Percentiles rank a stretch among this genome's conserved stretches.
Evolutionary conservation across 2,329 filamentous ascomycete genomes (phyloP).

Genomic region (Leptographium galeiforme): DNA sequence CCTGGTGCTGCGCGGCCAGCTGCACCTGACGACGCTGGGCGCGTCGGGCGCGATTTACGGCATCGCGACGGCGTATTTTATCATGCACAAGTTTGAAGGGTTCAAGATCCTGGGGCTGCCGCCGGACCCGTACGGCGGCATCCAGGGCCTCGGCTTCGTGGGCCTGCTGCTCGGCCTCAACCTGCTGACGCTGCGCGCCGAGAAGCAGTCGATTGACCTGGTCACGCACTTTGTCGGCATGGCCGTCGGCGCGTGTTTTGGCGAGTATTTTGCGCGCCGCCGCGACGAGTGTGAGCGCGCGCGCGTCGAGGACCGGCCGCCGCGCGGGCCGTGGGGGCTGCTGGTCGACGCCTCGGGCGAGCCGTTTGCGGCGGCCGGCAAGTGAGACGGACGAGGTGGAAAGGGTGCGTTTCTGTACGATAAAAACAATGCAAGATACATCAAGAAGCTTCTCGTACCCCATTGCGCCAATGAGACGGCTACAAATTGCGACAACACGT

Average conservation of each 20-base stretch:
- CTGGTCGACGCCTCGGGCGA: not conserved
- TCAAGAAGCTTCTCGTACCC: too few relatives aligned
- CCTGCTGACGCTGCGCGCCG: constrained; percentile 31
- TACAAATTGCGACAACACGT: too few relatives aligned
- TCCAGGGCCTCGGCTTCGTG: constrained; percentile 41
- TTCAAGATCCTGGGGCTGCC: constrained; percentile 46
- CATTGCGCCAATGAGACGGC: too few relatives aligned
- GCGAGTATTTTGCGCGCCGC: constrained; percentile 20
- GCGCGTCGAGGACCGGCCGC: constrained; percentile 2
- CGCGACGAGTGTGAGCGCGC: constrained; percentile 13
- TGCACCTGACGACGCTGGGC: constrained; percentile 45
- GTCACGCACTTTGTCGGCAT: constrained; percentile 41
- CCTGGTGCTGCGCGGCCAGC: constrained; percentile 30
- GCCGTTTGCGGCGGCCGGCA: too few relatives aligned
- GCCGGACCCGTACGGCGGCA: constrained; percentile 35
- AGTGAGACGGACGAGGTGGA: too few relatives aligned
- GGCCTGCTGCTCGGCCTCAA: constrained; percentile 37
- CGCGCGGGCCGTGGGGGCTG: constrained; percentile 2
- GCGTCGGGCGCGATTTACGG: constrained; percentile 53
- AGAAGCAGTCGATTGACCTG: constrained; percentile 32
- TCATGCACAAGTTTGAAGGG: constrained; percentile 40
- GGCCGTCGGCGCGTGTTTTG: constrained; percentile 29
- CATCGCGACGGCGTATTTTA: constrained; percentile 47
- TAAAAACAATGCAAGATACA: too few relatives aligned
- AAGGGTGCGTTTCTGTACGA: too few relatives aligned